These are phyloP conservation scores for Globisporangium alternatum DNA, from an alignment of 352 stramenopile genomes.

Conservation along the genomic window DNA sequence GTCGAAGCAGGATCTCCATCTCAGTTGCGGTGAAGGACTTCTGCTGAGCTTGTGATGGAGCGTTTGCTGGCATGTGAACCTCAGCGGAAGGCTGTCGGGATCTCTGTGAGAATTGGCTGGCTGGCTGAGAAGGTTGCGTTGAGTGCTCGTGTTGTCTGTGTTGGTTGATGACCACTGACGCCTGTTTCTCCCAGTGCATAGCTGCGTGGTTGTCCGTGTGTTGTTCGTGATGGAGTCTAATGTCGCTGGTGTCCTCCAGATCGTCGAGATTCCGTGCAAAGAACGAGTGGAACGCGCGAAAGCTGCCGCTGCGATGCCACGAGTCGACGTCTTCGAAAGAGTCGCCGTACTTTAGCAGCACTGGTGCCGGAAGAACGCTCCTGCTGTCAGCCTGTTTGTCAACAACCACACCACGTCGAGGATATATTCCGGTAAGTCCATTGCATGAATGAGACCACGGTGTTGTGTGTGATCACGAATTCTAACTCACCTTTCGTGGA, in stretches of 20 bases:
- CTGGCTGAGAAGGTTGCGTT: not conserved
- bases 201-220: not conserved
- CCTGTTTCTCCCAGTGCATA: not conserved
- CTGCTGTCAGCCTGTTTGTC: conserved; percentile 2
- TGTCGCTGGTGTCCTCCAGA: not conserved
- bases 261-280: conserved; percentile 28
- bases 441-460: not conserved
- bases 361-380: conserved; percentile 13
- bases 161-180: not conserved
- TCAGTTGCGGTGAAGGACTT: conserved; percentile 13
- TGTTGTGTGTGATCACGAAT: not conserved
- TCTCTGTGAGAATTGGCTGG: not conserved
- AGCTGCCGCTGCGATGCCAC: conserved; percentile 30
- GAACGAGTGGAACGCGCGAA: conserved; percentile 48
- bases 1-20: conserved; percentile 13
- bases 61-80: not conserved
- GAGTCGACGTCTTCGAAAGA: conserved; percentile 19
- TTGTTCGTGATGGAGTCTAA: not conserved
- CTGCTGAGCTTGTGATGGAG: not conserved
- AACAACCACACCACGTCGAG: not conserved
- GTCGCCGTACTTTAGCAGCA: conserved; percentile 16
- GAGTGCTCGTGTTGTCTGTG: conserved; percentile 1
- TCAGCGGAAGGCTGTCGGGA: not conserved
- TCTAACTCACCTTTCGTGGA: conserved; percentile 1
- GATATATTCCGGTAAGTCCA: not conserved